These are phyloP conservation scores for Pichia sp. DNA, from an alignment of 1,139 yeast species.

Conservation along the genomic window DNA sequence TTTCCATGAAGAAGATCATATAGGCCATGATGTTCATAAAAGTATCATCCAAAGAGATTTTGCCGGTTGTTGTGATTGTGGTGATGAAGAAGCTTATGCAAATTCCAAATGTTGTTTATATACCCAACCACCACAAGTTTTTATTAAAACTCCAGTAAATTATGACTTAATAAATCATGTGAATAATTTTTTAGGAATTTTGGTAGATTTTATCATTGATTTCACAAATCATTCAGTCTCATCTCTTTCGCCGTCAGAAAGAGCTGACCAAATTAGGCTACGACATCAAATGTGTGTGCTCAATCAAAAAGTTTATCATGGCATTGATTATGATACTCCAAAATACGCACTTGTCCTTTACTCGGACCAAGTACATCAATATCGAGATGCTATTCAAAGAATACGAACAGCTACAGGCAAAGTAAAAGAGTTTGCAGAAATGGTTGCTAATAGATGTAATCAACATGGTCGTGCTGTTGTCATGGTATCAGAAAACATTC, in stretches of 20 bases:
- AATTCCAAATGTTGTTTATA: conserved; percentile 36
- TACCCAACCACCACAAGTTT: conserved; percentile 1
- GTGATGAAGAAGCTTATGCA: conserved; percentile 58
- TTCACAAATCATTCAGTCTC: conserved; percentile 41
- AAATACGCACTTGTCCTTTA: conserved; percentile 58
- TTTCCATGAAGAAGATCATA: conserved; percentile 63
- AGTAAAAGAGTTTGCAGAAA: conserved; percentile 59
- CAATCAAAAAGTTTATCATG: conserved; percentile 34
- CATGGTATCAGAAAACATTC: conserved; percentile 47
- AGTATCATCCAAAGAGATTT: conserved; percentile 71
- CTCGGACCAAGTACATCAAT: conserved; percentile 76
- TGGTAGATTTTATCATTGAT: conserved; percentile 73
- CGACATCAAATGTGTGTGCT: conserved; percentile 33
- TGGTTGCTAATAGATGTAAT: conserved; percentile 66
- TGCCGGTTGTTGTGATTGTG: conserved; percentile 79
- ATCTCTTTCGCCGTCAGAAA: conserved; percentile 23
- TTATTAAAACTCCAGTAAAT: conserved; percentile 28
- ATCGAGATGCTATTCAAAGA: conserved; percentile 64
- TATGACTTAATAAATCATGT: conserved; percentile 33
- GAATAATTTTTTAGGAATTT: conserved; percentile 42
- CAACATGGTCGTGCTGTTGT: conserved; percentile 65
- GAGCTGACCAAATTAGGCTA: conserved; percentile 38
- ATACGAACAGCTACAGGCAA: conserved; percentile 61
- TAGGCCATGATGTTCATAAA: conserved; percentile 69
- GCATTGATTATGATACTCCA: conserved; percentile 40